Base-by-base conservation (phyloP, 257 asterid species). In the Avicennia marina region DNA sequence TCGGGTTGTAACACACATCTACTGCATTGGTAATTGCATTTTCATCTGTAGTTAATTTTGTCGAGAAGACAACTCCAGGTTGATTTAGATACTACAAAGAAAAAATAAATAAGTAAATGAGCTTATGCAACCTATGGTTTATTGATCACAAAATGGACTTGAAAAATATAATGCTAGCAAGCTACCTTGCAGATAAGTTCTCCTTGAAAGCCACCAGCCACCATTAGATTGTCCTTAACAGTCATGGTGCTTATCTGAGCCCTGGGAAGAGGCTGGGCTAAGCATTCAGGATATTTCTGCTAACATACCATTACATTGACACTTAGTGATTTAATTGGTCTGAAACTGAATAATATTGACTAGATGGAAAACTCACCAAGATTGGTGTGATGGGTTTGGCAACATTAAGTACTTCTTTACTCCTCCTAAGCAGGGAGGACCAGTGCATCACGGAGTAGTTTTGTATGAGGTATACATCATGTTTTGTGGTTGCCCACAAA, bases 401-500 rank as follows among this genome's bases (percentile, higher is more conserved):
- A 32, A 79, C 95, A 63, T 91, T 88, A 18, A 91, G 78, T 11
- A 88, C 90, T 80, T 91, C 96, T 72, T 75, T 75, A 43, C 80
- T 76, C 76, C 70, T 88, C 71, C 74, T 67, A 25, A 61, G 76
- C 62, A 83, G 78, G 39, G 98, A 71, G 33, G 96, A 85, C 98
- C 98, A 91, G 70, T 91, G 96, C 94, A 83, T 75, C 53, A 91
- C 64, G 0, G 98, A 83, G 74, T 91, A 79, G 70, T 85, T 83
- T 69, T 88, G 95, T 76, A 85, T 78, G 59, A 91, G 82, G 65
- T 91, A 91, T 6, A 83, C 95, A 55, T 91, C 98, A 44, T 91
- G 94, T 63, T 91, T 91, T 44, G 98, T 88, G 56, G 95, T 85
- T 26, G 95, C 81, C 80, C 86, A 79, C 22, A 86, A 44, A 58